Evolutionary conservation across 139 green algal genomes (phyloP).

Genomic region (Limnomonas spitsbergensis): DNA sequence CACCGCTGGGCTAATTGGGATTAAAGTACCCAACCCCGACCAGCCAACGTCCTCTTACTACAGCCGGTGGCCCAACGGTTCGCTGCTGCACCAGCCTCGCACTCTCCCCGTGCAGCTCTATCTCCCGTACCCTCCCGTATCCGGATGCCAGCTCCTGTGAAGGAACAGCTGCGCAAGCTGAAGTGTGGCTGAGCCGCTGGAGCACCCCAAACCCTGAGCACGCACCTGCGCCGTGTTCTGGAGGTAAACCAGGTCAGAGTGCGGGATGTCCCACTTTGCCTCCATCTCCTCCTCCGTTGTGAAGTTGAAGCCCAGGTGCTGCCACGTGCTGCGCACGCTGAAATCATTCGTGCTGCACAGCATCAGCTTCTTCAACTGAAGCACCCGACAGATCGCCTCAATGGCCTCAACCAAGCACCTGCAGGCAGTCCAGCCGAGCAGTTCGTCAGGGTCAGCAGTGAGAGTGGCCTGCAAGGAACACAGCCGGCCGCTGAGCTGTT

Average conservation of each 20-base stretch:
- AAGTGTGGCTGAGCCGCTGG: not conserved
- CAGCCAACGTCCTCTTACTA: no score
- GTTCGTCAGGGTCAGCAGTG: conserved; percentile 53
- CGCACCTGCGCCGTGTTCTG: conserved; percentile 76
- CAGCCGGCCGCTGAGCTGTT: no score
- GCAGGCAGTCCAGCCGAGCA: conserved; percentile 78
- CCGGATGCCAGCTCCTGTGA: no score
- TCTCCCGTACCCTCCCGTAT: no score
- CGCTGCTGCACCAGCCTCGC: no score
- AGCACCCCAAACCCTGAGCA: not conserved
- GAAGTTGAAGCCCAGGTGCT: conserved; percentile 77
- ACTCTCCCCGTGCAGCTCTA: no score
- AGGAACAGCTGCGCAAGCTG: not conserved
- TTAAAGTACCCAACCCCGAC: no score
- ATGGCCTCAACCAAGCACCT: conserved; percentile 82
- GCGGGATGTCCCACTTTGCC: conserved; percentile 59
- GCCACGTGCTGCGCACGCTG: conserved; percentile 57
- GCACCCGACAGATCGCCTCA: conserved; percentile 63
- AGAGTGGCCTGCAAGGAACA: no score
- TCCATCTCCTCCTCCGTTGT: conserved; percentile 65
- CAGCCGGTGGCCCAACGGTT: no score
- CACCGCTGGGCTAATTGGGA: no score
- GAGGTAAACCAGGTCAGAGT: conserved; percentile 86
- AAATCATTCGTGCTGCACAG: conserved; percentile 63
- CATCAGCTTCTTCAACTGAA: conserved; percentile 52